phyloP scores from a whole-genome alignment of 169 alveolate species.

The Plasmodium malariae region DNA sequence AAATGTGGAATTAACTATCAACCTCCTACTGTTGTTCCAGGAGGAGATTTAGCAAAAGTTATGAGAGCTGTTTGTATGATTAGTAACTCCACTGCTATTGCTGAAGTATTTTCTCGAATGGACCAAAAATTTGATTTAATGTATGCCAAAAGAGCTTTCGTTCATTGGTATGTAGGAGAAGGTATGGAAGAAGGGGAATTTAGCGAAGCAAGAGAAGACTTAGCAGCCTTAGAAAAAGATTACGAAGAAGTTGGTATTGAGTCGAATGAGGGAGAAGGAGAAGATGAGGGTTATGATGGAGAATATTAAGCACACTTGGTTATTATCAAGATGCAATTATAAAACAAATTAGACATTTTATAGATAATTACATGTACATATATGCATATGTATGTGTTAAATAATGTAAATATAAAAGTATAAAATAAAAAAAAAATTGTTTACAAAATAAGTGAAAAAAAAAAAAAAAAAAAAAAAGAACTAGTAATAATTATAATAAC shows the following conservation, averaged over 20 bases:
- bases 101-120: conserved; percentile 98
- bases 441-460: not conserved
- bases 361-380: not conserved
- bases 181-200: conserved; percentile 99
- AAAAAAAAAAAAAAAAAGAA: conserved; percentile 1
- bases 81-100: conserved; percentile 98
- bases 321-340: not conserved
- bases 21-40: conserved; percentile 99
- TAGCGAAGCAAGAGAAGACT: conserved; percentile 99
- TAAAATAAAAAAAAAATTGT: not conserved
- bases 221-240: conserved; percentile 98
- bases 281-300: conserved; percentile 77
- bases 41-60: conserved; percentile 99
- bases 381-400: conserved; percentile 2
- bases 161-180: conserved; percentile 99
- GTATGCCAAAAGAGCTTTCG: conserved; percentile 99
- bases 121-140: conserved; percentile 98
- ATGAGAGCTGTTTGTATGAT: conserved; percentile 99
- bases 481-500: not conserved
- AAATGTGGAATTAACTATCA: conserved; percentile 99
- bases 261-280: conserved; percentile 77
- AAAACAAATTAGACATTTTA: not conserved
- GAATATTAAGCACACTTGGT: conserved; percentile 25
- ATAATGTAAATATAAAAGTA: not conserved
- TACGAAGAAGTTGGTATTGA: conserved; percentile 98